Evolutionary conservation across 306 rosid genomes (phyloP), one percentile per base, ranked within the genome.

Genomic region (Trichosanthes truncata): DNA sequence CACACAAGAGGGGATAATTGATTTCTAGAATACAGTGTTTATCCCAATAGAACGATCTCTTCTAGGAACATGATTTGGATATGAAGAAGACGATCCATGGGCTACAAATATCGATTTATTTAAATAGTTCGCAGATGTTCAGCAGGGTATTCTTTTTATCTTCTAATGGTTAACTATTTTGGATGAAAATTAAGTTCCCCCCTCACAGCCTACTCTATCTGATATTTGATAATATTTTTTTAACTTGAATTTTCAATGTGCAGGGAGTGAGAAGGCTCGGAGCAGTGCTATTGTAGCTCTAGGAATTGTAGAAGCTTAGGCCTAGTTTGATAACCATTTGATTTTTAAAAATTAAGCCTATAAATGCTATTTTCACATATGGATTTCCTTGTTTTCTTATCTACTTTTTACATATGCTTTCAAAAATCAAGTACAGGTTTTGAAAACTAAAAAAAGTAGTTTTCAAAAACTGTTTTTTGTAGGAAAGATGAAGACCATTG

Each of bases 191-290:
- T n/a, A n/a, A 35, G 61, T 45, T 46, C 35, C n/a, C 3, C 11
- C 40, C 21, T 14, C 12, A 10, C 62, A 21, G 49, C 36, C 33
- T 76, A n/a, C 56, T 23, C 76, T 71, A 10, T 7, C 40, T 26
- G 49, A 25, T 23, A 72, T 46, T 72, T 72, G 25, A 18, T 43
- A 6, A 46, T 45, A 20, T n/a, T 41, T 3, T 21, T 72, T 77
- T 53, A 61, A 9, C 55, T 71, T 67, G 48, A 52, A 80, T 71
- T 48, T 79, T 71, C 55, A 79, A 85, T 82, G 77, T 67, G 59
- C 51, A 94, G 98, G 98, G 98, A 83, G 98, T 95, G 72, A 95
- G 98, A 83, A 86, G 98, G 84, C 98, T 95, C 7, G 98, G 97
- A 73, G 93, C 98, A 11, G 98, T 91, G 97, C 81, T 97, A 92